Percentiles rank a stretch among this genome's conserved stretches.
phyloP scores from a whole-genome alignment of 208 protist genomes.

The Trypanosoma platydactyli region DNA sequence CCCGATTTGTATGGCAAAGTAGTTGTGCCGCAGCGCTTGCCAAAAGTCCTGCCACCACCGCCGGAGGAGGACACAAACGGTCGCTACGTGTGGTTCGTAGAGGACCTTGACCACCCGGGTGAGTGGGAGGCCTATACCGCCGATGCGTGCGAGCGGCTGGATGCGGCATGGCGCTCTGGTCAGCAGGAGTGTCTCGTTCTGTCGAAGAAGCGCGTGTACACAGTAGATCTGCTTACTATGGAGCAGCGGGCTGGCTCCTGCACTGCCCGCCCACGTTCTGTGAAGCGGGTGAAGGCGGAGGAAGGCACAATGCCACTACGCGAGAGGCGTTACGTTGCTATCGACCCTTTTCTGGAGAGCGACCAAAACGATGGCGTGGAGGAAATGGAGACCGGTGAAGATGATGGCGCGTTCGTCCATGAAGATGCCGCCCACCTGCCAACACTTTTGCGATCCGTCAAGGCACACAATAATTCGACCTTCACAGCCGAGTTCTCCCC shows the following conservation, averaged over 20 bases:
- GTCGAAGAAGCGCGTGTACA: slow-evolving; percentile 60
- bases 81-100: slow-evolving; percentile 68
- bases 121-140: slow-evolving; percentile 61
- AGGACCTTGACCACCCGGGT: slow-evolving; percentile 50
- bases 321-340: slow-evolving; percentile 20
- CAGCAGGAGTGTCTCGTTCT: slow-evolving; percentile 45
- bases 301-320: slow-evolving; percentile 26
- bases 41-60: slow-evolving; percentile 15
- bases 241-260: slow-evolving; percentile 35
- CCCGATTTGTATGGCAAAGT: neutral
- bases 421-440: slow-evolving; percentile 1
- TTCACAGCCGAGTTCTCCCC: slow-evolving; percentile 18
- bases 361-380: neutral
- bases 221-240: slow-evolving; percentile 59
- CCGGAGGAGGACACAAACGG: neutral
- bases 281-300: slow-evolving; percentile 50
- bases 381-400: neutral
- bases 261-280: slow-evolving; percentile 34
- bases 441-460: slow-evolving; percentile 19
- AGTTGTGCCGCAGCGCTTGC: neutral
- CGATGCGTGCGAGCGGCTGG: slow-evolving; percentile 53
- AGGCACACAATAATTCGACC: neutral
- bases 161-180: slow-evolving; percentile 47
- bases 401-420: slow-evolving; percentile 22
- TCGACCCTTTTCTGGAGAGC: slow-evolving; percentile 48